Conservation (phyloP, 140 eudicot genomes). For the Senecio squalidus region DNA sequence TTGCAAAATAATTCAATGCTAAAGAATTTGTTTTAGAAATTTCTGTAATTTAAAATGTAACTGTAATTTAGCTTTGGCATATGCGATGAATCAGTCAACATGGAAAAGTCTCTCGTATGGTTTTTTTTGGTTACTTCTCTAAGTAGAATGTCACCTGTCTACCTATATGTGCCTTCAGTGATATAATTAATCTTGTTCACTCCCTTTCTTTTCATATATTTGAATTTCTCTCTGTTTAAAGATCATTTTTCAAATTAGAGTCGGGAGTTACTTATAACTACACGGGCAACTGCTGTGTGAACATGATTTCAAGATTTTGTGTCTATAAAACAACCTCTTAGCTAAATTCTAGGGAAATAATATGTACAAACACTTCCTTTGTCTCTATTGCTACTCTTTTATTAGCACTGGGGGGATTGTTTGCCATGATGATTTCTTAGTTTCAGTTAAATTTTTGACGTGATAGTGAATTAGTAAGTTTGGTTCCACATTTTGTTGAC, state of each 20-base stretch:
- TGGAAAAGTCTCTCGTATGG: no score
- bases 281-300: neutral
- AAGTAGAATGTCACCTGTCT: neutral
- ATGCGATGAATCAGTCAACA: no score
- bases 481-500: neutral
- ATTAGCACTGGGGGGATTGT: neutral
- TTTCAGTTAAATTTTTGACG: neutral
- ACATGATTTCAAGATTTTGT: neutral
- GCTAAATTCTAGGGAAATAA: neutral
- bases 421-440: neutral
- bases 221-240: neutral
- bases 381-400: neutral
- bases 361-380: neutral
- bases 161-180: neutral
- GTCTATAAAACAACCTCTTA: neutral
- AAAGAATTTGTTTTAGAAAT: constrained; percentile 2
- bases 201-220: no score
- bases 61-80: neutral
- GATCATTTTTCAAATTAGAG: neutral
- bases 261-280: neutral
- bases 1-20: neutral
- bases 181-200: neutral
- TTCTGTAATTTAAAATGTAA: neutral
- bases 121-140: no score
- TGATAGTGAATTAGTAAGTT: neutral